phyloP scores from a whole-genome alignment of 441 rosid species.

The Monsonia emarginata region DNA sequence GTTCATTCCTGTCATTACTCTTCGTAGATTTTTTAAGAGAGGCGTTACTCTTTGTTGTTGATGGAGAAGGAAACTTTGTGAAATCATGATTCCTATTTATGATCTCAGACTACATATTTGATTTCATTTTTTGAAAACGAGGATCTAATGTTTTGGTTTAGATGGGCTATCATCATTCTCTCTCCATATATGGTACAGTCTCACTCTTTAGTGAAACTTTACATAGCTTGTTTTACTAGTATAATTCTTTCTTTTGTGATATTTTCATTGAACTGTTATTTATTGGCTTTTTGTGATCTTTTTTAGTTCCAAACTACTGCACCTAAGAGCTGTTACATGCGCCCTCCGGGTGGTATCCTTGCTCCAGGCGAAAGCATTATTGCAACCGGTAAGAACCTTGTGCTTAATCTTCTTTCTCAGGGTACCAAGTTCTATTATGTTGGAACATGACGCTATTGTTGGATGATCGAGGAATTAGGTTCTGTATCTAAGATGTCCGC shows the following conservation, averaged over 20 bases:
- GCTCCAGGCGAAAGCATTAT: constrained; percentile 60
- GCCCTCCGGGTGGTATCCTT: constrained; percentile 65
- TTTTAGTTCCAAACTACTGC: constrained; percentile 67
- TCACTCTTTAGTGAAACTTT: background rate
- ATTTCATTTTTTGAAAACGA: background rate
- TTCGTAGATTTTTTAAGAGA: no score
- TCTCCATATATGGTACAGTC: background rate
- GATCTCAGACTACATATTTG: background rate
- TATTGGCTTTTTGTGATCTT: constrained; percentile 5
- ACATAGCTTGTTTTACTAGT: background rate
- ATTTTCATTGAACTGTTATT: background rate
- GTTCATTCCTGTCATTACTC: no score
- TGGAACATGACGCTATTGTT: background rate
- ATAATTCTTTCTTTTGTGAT: background rate
- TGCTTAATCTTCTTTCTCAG: background rate
- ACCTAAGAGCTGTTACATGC: constrained; percentile 69
- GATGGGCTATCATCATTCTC: background rate
- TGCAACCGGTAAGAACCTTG: constrained; percentile 40
- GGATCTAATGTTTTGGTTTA: background rate
- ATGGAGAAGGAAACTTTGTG: no score
- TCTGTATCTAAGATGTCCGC: background rate
- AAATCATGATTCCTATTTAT: background rate
- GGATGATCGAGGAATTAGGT: background rate
- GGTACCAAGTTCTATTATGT: background rate
- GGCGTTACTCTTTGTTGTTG: no score